Evolutionary conservation across 768 basidiomycete species (phyloP), one percentile per base, ranked within the genome.

Genomic region (Sporobolomyces pararoseus): DNA sequence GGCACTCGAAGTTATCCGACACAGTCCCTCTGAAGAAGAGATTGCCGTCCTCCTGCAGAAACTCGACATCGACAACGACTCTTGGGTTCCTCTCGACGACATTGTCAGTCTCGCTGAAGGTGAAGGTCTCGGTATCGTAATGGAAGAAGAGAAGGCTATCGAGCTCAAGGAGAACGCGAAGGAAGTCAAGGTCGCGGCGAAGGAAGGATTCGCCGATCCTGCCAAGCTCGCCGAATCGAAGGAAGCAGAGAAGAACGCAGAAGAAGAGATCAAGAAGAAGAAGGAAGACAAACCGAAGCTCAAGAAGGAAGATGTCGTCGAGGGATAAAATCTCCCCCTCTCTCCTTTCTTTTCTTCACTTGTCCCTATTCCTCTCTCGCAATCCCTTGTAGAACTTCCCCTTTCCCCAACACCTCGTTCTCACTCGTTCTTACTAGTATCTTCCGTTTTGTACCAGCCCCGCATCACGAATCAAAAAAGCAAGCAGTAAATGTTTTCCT

Each of bases 271-370:
- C 47, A 34, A 54, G 68, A 63, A 67, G 63, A 61, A 68, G 61
- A 88, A 88, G 80, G 86, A 88, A 75, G 84, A 84, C 29, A 71
- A 75, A 67, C 85, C 83, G 78, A 85, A 81, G 76, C 91, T 92
- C n/a, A 86, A 91, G 78, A 93, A 95, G 81, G 95, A 96, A 82
- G 94, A 98, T 78, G 95, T 97, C 75, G 87, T 96, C 47, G 87
- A 78, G 44, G 80, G 54, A 12, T 73, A 51, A 72, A 32, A 42
- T 42, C 39, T 9, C 17, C 39, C 17, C 29, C 27, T 42, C 47
- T n/a, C 6, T 35, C 14, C n/a, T 29, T 14, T 58, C 57, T 10
- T 23, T 58, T 37, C 42, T 32, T 19, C 4, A 25, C 10, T 31
- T 29, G 27, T 17, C 32, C 25, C 39, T 42, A 4, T 44, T 25